Evolutionary conservation across 371 early-diverging fungal genomes (phyloP), one percentile per base, ranked within the genome.

Genomic region (Apophysomyces elegans): DNA sequence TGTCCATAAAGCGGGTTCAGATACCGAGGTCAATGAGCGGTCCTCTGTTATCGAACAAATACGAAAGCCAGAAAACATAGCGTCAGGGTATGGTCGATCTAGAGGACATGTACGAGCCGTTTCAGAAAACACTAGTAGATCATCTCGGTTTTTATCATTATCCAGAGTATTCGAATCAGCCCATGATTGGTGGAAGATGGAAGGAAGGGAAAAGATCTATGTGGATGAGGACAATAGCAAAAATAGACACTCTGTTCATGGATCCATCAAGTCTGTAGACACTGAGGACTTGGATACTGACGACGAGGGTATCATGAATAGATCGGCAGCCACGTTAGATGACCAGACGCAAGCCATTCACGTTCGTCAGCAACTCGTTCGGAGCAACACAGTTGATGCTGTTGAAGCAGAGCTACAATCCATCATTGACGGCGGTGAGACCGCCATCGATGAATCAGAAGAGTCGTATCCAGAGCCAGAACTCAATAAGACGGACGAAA

Each of bases 381-480:
- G 78, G 58, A 72, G 76, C 43, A 75, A 79, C 35, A 88, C 86
- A 7, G 80, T 89, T 14, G 84, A 85, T 39, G 87, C 88, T 3
- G 84, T 89, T 0, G 85, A 88, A 57, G 89, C 88, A 8, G 88
- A 83, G 26, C 63, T 89, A 13, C 75, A 83, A 8, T 81, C 85
- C 0, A 88, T 89, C 47, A 72, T 89, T 58, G 86, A 84, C 60
- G 74, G 76, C 1, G 64, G 68, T 37, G 73, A 66, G 3, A 59
- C 54, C 4, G 61, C 62, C 35, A 38, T 46, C 35, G 21, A 56
- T 47, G 61, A 56, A 43, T 18, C 50, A 35, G 70, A 64, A 32
- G 68, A 61, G 5, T 45, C 65, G 0, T 47, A 59, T 37, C 11
- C 16, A 11, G 21, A 64, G 6, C 43, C 50, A 50, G 54, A n/a